phyloP scores from a whole-genome alignment of 176 grass and related monocot species.

The Eragrostis nindensis region DNA sequence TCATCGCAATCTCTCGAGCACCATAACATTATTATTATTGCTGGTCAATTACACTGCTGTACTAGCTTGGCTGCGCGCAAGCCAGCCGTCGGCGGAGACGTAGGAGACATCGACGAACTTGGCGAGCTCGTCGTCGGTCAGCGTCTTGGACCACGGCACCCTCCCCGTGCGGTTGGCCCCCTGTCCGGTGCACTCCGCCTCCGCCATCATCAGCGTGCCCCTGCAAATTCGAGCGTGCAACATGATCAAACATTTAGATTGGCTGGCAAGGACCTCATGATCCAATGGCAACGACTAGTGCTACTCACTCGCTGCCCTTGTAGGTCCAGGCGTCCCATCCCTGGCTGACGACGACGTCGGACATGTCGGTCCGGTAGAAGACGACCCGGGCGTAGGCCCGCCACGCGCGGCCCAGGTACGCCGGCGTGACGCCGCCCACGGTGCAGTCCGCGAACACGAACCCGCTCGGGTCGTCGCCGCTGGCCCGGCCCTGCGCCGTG shows the following conservation, averaged over 20 bases:
- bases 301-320: constrained; percentile 45
- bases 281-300: no score
- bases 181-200: constrained; percentile 52
- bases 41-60: not conserved
- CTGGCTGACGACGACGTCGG: constrained; percentile 43
- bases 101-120: constrained; percentile 56
- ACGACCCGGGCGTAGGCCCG: constrained; percentile 67
- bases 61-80: constrained; percentile 50
- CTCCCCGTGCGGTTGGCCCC: constrained; percentile 47
- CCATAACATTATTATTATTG: not conserved
- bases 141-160: constrained; percentile 60
- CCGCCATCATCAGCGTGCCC: constrained; percentile 49
- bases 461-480: constrained; percentile 4
- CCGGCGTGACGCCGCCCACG: constrained; percentile 37
- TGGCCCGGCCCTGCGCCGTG: constrained; percentile 63
- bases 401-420: constrained; percentile 74
- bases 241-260: not conserved
- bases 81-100: constrained; percentile 58
- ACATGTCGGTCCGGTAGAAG: constrained; percentile 70
- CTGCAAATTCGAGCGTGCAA: not conserved
- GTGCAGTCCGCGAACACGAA: constrained; percentile 64
- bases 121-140: constrained; percentile 26
- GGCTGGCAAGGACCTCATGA: not conserved
- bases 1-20: not conserved
- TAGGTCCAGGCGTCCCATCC: constrained; percentile 71